Conservation (phyloP, 2,329 filamentous ascomycete genomes). For the Lasiodiplodia citricola region DNA sequence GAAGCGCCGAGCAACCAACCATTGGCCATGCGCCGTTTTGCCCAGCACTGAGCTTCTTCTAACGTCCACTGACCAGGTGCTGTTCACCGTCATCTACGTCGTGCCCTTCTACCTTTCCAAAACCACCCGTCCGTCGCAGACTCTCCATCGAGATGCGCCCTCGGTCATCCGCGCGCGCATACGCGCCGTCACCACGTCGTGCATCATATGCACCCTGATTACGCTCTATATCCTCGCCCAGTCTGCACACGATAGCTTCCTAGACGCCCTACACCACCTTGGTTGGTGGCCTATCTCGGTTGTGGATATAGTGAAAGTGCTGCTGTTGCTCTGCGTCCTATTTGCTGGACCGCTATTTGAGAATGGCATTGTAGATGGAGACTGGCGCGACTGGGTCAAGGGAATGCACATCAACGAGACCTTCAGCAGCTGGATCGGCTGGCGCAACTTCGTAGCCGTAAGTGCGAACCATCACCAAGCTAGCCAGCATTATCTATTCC, state of each 20-base stretch:
- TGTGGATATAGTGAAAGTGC: constrained; percentile 64
- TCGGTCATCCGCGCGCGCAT: constrained; percentile 88
- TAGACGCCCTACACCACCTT: constrained; percentile 68
- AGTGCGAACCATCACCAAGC: constrained; percentile 37
- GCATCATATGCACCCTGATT: constrained; percentile 67
- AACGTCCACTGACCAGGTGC: constrained; percentile 55
- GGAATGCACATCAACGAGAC: constrained; percentile 63
- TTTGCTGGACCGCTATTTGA: constrained; percentile 89
- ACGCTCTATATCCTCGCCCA: constrained; percentile 71
- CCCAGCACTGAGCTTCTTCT: constrained; percentile 23
- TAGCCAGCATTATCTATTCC: not conserved
- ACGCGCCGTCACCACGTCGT: constrained; percentile 77
- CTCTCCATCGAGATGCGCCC: constrained; percentile 83
- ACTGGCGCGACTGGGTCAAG: constrained; percentile 68
- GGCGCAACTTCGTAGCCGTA: constrained; percentile 87
- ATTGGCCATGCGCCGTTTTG: constrained; percentile 20
- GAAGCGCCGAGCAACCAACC: constrained; percentile 29
- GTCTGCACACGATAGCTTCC: constrained; percentile 55
- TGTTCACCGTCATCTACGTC: constrained; percentile 90
- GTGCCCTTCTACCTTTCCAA: constrained; percentile 85
- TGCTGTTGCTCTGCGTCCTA: constrained; percentile 77
- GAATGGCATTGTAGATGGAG: constrained; percentile 71
- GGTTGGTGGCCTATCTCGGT: constrained; percentile 81
- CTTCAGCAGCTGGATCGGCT: constrained; percentile 77
- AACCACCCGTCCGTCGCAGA: constrained; percentile 77